Base-by-base conservation (phyloP, 2,329 filamentous ascomycete species). In the Penicillium fuscoglaucum region DNA sequence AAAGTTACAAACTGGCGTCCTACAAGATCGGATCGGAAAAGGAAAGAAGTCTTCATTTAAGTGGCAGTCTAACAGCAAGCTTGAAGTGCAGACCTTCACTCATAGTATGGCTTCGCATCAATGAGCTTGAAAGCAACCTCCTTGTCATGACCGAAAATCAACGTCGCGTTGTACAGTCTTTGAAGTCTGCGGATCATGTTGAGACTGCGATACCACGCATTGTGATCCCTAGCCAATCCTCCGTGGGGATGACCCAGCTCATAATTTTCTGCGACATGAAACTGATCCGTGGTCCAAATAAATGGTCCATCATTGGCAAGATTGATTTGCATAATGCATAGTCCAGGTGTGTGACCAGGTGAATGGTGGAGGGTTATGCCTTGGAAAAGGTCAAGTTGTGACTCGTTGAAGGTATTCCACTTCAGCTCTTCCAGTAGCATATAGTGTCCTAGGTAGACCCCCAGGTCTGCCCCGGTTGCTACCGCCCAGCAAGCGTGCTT, bases 401-500 rank as follows among this genome's bases (percentile, higher is more conserved):
- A 60, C 7, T 77, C 77, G 39, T 69, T 69, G 53, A 79, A 79
- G 0, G 77, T 78, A 26, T 74, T 69, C 78, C 78, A 80, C 9
- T 80, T 79, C 6, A 79, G 59, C 3, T 64, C 66, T 13, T 71
- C 68, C 1, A 78, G 60, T 37, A 67, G 61, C 50, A 78, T 63
- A 46, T 76, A 78, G 55, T 75, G 65, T 1, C 63, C 61, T 29
- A 78, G 60, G 46, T 79, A 79, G 15, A 78, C 71, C 4, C 76
- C 76, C 1, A 66, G 61, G 65, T 79, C 77, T 1, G 76, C 71
- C 0, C 72, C 71, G 0, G 79, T 80, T 4, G 71, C 79, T 5
- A 77, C 72, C 3, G 75, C 74, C 75, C 76, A 81, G 59, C 75
- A 79, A 1, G 79, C 79, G 37, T 77, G 73, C 52, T 78, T 75